Conservation (phyloP, 2,329 filamentous ascomycete species). For the Aspergillus persii region DNA sequence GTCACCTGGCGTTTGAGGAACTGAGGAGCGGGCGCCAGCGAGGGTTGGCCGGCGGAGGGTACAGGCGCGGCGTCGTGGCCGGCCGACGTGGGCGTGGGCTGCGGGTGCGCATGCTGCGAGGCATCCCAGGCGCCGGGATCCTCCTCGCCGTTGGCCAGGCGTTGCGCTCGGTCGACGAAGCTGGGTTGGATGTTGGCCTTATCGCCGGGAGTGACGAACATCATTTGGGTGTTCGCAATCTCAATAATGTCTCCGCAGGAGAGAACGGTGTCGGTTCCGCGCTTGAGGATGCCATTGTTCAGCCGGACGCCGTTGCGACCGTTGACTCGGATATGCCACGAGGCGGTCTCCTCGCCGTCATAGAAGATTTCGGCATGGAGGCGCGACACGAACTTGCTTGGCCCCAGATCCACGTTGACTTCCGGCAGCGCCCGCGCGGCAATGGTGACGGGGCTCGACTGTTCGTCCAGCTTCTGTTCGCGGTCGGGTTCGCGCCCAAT, state of each 20-base stretch:
- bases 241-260: constrained; percentile 88
- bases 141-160: constrained; percentile 42
- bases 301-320: constrained; percentile 89
- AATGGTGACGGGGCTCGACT: constrained; percentile 47
- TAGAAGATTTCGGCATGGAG: constrained; percentile 74
- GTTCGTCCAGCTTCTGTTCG: constrained; percentile 41
- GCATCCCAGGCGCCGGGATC: constrained; percentile 36
- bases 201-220: constrained; percentile 88
- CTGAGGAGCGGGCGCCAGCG: constrained; percentile 44
- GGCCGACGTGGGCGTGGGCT: constrained; percentile 18
- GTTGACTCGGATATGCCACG: constrained; percentile 83
- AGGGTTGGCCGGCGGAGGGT: constrained; percentile 30
- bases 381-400: constrained; percentile 76
- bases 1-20: constrained; percentile 45
- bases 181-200: constrained; percentile 66
- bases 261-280: constrained; percentile 64
- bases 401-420: constrained; percentile 85
- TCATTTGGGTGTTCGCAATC: constrained; percentile 93
- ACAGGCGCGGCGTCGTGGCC: constrained; percentile 18
- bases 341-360: constrained; percentile 59
- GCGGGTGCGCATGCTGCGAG: constrained; percentile 39
- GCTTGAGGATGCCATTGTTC: constrained; percentile 69
- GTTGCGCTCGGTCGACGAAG: constrained; percentile 67
- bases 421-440: constrained; percentile 45
- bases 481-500: constrained; percentile 51